phyloP scores from a whole-genome alignment of 2,329 filamentous ascomycete genomes.

The Drechslerella stenobrocha region DNA sequence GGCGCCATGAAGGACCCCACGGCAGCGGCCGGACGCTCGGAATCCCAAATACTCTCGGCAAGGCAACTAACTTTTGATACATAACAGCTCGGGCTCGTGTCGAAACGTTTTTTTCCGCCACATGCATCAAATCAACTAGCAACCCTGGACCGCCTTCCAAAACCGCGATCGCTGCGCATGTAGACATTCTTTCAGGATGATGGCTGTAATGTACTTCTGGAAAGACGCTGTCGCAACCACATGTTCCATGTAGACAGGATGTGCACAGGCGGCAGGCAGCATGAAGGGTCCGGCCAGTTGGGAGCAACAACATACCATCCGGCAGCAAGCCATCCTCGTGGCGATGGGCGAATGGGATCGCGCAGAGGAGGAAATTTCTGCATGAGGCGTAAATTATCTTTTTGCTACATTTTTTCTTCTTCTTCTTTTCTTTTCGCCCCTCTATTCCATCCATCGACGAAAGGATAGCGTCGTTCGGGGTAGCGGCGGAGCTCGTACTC shows the following conservation, averaged over 20 bases:
- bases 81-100: slow-evolving; percentile 34
- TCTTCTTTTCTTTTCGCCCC: too few species aligned
- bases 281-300: slow-evolving; percentile 21
- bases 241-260: slow-evolving; percentile 21
- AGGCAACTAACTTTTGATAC: too few species aligned
- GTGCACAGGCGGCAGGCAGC: slow-evolving; percentile 18
- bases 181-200: neutral
- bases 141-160: neutral
- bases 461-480: neutral
- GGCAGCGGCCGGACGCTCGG: neutral
- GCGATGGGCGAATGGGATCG: slow-evolving; percentile 31
- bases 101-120: slow-evolving; percentile 39
- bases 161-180: neutral
- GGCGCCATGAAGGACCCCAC: slow-evolving; percentile 22
- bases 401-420: slow-evolving; percentile 17
- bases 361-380: slow-evolving; percentile 45
- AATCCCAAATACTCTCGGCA: neutral
- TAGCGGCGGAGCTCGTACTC: slow-evolving; percentile 1
- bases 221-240: neutral
- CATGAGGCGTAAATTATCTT: slow-evolving; percentile 23
- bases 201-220: neutral
- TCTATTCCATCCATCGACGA: neutral
- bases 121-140: neutral
- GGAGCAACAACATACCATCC: slow-evolving; percentile 23
- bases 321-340: slow-evolving; percentile 18